Evolutionary conservation across 352 stramenopile genomes (phyloP).

Genomic region (Saprolegnia diclina): DNA sequence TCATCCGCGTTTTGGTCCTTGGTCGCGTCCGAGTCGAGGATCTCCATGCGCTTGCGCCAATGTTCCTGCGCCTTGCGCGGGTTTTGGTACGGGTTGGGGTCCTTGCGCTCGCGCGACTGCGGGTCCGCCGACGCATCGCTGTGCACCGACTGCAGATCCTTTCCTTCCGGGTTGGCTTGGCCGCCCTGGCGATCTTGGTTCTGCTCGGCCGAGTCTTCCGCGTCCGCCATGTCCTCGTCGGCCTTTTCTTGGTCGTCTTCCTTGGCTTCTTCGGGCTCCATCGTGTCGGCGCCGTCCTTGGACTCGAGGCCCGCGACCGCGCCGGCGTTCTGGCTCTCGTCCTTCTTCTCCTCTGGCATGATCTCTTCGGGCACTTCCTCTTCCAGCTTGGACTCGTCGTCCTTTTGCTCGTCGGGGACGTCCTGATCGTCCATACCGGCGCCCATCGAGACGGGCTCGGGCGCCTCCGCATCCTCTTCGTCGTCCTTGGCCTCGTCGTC

Average conservation of each 20-base stretch:
- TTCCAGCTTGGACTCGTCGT: slow-evolving; percentile 46
- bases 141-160: slow-evolving; percentile 21
- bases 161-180: slow-evolving; percentile 24
- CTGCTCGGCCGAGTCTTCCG: slow-evolving; percentile 32
- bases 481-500: slow-evolving; percentile 37
- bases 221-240: slow-evolving; percentile 27
- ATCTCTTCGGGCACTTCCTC: slow-evolving; percentile 34
- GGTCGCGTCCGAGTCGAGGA: slow-evolving; percentile 46
- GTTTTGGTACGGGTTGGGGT: slow-evolving; percentile 94
- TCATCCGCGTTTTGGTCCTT: slow-evolving; percentile 26
- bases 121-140: slow-evolving; percentile 56
- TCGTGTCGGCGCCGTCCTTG: slow-evolving; percentile 73
- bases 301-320: slow-evolving; percentile 68
- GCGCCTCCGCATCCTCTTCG: slow-evolving; percentile 31
- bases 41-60: slow-evolving; percentile 95
- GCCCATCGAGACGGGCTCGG: slow-evolving; percentile 28
- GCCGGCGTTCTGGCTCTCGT: slow-evolving; percentile 41
- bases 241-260: slow-evolving; percentile 31
- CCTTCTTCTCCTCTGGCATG: slow-evolving; percentile 33
- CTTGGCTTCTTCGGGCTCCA: slow-evolving; percentile 51
- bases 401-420: slow-evolving; percentile 48
- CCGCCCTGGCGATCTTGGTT: slow-evolving; percentile 30
- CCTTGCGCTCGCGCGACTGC: slow-evolving; percentile 56
- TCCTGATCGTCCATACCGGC: slow-evolving; percentile 43
- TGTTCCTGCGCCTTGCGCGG: slow-evolving; percentile 94